These are phyloP conservation scores for Aureoboletus auriporus DNA, from an alignment of 768 basidiomycete genomes.

Conservation along the genomic window DNA sequence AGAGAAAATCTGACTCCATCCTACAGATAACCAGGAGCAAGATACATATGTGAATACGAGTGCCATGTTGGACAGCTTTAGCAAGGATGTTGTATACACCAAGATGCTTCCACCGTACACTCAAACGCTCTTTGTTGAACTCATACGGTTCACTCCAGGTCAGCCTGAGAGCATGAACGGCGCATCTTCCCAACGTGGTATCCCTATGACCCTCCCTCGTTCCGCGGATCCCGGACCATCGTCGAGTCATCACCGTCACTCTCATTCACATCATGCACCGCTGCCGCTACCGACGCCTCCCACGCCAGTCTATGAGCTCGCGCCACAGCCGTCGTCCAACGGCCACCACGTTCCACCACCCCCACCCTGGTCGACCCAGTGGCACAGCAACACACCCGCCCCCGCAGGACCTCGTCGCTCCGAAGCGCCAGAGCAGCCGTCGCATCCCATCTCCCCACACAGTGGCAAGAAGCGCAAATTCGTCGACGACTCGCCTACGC, in stretches of 20 bases:
- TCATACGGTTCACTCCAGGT: slow-evolving; percentile 43
- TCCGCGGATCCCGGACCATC: slow-evolving; percentile 28
- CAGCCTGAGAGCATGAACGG: slow-evolving; percentile 27
- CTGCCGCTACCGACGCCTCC: slow-evolving; percentile 31
- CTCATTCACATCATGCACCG: slow-evolving; percentile 28
- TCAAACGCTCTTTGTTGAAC: slow-evolving; percentile 71
- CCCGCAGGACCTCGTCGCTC: slow-evolving; percentile 17
- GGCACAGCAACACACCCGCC: slow-evolving; percentile 21
- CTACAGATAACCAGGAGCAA: slow-evolving; percentile 39
- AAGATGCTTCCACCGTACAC: slow-evolving; percentile 60
- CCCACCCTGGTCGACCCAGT: slow-evolving; percentile 32
- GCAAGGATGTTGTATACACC: slow-evolving; percentile 68
- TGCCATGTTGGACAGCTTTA: slow-evolving; percentile 71
- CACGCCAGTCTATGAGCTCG: slow-evolving; percentile 32
- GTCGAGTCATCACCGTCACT: slow-evolving; percentile 25
- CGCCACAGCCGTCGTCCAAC: slow-evolving; percentile 28
- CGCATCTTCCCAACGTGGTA: slow-evolving; percentile 12
- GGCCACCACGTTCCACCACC: slow-evolving; percentile 33
- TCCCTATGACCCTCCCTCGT: slow-evolving; percentile 14
- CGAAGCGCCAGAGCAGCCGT: slow-evolving; percentile 22
- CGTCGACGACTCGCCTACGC: slow-evolving; percentile 30
- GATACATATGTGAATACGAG: slow-evolving; percentile 69
- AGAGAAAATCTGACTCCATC: slow-evolving; percentile 11
- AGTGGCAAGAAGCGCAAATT: slow-evolving; percentile 34
- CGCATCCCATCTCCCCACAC: slow-evolving; percentile 24